Evolutionary conservation across 1,284 basidiomycete genomes (phyloP).

Genomic region (Apiotrichum porosum): DNA sequence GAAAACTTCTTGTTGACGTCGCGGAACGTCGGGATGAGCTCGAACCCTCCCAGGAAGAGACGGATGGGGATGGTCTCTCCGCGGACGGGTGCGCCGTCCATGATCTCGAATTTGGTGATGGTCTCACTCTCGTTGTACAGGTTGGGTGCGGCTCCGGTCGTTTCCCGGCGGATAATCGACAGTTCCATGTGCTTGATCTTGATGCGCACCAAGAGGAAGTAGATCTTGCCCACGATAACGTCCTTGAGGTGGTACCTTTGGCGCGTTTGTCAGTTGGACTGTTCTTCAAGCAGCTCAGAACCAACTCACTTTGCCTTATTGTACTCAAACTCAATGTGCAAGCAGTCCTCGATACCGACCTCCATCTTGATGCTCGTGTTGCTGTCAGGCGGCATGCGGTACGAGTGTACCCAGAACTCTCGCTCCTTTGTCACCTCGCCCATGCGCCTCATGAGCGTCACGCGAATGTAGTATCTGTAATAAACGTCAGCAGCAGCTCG

Average conservation of each 20-base stretch:
- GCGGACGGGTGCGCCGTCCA: conserved; percentile 93
- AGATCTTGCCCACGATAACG: conserved; percentile 98
- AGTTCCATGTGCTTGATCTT: conserved; percentile 99
- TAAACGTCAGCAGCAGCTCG: background rate
- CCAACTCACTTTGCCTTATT: conserved; percentile 92
- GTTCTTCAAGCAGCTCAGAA: too few relatives aligned
- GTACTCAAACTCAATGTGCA: conserved; percentile 99
- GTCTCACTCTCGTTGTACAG: conserved; percentile 99
- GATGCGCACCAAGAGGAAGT: conserved; percentile 96
- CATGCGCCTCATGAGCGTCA: conserved; percentile 82
- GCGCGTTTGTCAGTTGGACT: background rate
- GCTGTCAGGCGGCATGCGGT: conserved; percentile 94
- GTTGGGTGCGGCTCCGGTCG: conserved; percentile 91
- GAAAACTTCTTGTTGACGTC: conserved; percentile 99
- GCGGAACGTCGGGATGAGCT: conserved; percentile 95
- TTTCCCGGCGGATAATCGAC: conserved; percentile 94
- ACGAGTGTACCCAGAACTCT: conserved; percentile 97
- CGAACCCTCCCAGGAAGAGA: conserved; percentile 95
- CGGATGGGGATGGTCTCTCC: conserved; percentile 98
- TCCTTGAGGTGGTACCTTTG: conserved; percentile 98
- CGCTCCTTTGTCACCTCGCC: conserved; percentile 88
- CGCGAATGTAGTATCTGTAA: conserved; percentile 83
- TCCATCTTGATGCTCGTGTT: conserved; percentile 99
- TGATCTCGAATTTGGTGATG: conserved; percentile 99
- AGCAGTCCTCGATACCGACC: conserved; percentile 96